A percentile compares a stretch with the other conserved stretches of the same genome.
These are phyloP conservation scores for Paramarasmius palmivorus DNA, from an alignment of 1,284 basidiomycete species.

Conservation along the genomic window DNA sequence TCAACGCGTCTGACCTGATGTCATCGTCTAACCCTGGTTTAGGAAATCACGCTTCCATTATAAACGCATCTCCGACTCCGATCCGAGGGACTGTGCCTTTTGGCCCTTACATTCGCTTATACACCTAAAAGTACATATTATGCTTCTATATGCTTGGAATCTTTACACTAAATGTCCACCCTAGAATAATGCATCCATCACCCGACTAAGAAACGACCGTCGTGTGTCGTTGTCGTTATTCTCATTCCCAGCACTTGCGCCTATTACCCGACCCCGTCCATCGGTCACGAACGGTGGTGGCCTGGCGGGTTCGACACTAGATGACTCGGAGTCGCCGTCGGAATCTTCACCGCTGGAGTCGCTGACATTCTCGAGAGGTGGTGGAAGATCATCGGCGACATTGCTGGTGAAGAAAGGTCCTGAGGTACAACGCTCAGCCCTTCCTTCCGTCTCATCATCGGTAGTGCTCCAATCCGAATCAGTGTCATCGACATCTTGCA, in stretches of 20 bases:
- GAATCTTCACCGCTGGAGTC: conserved; percentile 4
- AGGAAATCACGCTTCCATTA: too few relatives aligned
- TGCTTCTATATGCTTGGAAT: neutral
- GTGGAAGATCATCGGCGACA: neutral
- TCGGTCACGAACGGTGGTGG: conserved; percentile 60
- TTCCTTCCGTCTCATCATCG: conserved; percentile 1
- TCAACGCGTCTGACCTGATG: neutral
- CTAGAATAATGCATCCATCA: conserved; percentile 18
- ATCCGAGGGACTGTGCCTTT: too few relatives aligned
- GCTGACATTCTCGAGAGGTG: neutral
- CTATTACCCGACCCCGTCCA: conserved; percentile 45
- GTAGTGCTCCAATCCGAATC: conserved; percentile 1
- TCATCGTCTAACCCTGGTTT: neutral
- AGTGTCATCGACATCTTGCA: neutral
- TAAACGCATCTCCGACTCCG: too few relatives aligned
- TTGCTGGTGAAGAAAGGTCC: neutral
- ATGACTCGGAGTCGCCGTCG: conserved; percentile 9
- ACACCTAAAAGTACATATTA: too few relatives aligned
- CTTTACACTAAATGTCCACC: neutral
- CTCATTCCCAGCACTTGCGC: conserved; percentile 12
- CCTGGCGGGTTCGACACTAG: conserved; percentile 24
- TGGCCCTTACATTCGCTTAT: too few relatives aligned
- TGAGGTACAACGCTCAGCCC: neutral
- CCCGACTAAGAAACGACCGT: conserved; percentile 8
- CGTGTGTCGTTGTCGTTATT: conserved; percentile 5